phyloP scores from a whole-genome alignment of 768 basidiomycete genomes.

The Tylopilus vinaceipallidus region DNA sequence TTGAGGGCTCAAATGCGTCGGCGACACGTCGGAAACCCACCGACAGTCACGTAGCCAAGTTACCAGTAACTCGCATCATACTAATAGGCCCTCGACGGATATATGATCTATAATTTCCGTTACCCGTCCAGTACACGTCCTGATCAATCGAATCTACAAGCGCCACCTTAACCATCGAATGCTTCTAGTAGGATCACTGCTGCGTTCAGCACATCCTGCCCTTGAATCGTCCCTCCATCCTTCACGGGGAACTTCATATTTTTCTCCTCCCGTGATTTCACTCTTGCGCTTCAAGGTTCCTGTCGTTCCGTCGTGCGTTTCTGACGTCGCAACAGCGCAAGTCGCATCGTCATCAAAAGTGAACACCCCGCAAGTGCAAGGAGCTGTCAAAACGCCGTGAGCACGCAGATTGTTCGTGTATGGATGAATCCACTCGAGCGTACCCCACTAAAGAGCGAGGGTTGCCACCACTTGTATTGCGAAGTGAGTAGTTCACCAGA shows the following conservation, averaged over 20 bases:
- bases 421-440: not conserved
- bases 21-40: too few species aligned
- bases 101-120: too few species aligned
- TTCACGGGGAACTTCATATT: not conserved
- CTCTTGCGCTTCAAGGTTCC: not conserved
- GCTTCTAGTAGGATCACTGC: too few species aligned
- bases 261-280: not conserved
- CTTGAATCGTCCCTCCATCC: not conserved
- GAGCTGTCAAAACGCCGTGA: conserved; percentile 2
- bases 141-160: too few species aligned
- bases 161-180: too few species aligned
- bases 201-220: too few species aligned
- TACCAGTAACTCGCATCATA: too few species aligned
- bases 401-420: not conserved
- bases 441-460: conserved; percentile 50
- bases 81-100: too few species aligned
- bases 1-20: too few species aligned
- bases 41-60: too few species aligned
- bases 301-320: not conserved
- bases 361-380: conserved; percentile 1
- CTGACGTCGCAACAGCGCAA: not conserved
- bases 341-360: conserved; percentile 6
- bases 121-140: too few species aligned
- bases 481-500: conserved; percentile 55
- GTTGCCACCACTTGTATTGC: conserved; percentile 54